Percentiles rank a stretch among this genome's conserved stretches.
Evolutionary conservation across 164 flowering plant genomes (phyloP).

Genomic region (Cinnamomum micranthum): DNA sequence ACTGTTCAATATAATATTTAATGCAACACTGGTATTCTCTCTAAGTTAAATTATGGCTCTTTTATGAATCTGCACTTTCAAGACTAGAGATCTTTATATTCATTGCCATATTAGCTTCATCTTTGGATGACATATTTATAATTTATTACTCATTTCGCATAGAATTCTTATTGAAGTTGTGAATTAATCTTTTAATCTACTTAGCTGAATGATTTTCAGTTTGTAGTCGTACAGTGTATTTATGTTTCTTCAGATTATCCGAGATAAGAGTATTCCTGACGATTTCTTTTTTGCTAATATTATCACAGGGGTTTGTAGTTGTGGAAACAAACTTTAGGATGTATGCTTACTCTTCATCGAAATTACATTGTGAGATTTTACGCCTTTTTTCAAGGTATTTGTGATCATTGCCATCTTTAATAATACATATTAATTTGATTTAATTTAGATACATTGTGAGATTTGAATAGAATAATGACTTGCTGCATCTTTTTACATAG

Average conservation of each 20-base stretch:
- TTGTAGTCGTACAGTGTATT: neutral
- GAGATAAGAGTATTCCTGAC: neutral
- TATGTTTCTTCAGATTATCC: neutral
- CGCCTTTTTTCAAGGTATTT: conserved; percentile 80
- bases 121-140: too few relatives aligned
- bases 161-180: too few relatives aligned
- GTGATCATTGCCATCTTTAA: neutral
- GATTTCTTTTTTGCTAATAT: neutral
- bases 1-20: too few relatives aligned
- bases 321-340: conserved; percentile 93
- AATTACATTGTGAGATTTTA: conserved; percentile 84
- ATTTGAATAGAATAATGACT: neutral
- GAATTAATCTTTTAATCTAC: neutral
- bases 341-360: conserved; percentile 91
- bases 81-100: too few relatives aligned
- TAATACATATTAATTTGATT: too few relatives aligned
- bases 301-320: conserved; percentile 77
- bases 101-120: too few relatives aligned
- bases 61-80: too few relatives aligned
- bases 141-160: too few relatives aligned
- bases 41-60: too few relatives aligned
- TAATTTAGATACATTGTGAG: neutral
- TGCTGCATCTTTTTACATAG: conserved; percentile 30
- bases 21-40: too few relatives aligned
- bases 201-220: neutral